A percentile compares a stretch with the other conserved stretches of the same genome.
Evolutionary conservation across 805 yeast species (phyloP).

Genomic region (Ogataea chonburiensis): DNA sequence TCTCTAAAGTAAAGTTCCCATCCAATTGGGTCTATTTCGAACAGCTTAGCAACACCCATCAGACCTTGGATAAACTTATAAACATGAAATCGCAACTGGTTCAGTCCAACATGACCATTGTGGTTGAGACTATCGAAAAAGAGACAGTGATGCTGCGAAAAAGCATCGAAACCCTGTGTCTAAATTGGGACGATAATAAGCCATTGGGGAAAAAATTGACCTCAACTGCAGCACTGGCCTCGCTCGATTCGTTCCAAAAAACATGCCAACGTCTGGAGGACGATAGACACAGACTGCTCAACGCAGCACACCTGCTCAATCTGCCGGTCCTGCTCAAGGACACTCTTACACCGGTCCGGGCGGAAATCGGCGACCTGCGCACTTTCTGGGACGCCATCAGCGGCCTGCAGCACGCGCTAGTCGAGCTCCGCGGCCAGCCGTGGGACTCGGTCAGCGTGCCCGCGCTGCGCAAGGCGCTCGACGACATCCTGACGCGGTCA

Average conservation of each 20-base stretch:
- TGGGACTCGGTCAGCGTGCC: slow-evolving; percentile 54
- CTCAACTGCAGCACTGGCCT: slow-evolving; percentile 44
- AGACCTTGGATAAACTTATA: slow-evolving; percentile 41
- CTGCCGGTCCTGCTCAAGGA: slow-evolving; percentile 31
- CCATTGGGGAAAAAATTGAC: slow-evolving; percentile 44
- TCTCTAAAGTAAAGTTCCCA: slow-evolving; percentile 48
- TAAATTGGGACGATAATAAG: slow-evolving; percentile 49
- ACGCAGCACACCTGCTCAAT: slow-evolving; percentile 37
- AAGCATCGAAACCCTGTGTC: slow-evolving; percentile 30
- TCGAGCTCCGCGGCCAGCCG: slow-evolving; percentile 37
- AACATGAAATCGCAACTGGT: slow-evolving; percentile 28
- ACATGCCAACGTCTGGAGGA: slow-evolving; percentile 12
- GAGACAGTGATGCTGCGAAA: slow-evolving; percentile 40
- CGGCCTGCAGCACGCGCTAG: slow-evolving; percentile 46
- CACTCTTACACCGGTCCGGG: slow-evolving; percentile 34
- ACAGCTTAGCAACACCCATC: slow-evolving; percentile 54
- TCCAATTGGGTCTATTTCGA: slow-evolving; percentile 59
- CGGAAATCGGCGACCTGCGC: slow-evolving; percentile 56
- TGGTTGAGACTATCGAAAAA: slow-evolving; percentile 41
- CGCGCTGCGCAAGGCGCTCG: slow-evolving; percentile 46
- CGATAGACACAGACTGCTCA: slow-evolving; percentile 23
- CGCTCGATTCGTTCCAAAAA: slow-evolving; percentile 31
- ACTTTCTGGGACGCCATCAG: slow-evolving; percentile 65
- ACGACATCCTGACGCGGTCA: slow-evolving; percentile 45
- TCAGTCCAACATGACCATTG: slow-evolving; percentile 39